These are phyloP conservation scores for Ustilago lituana DNA, from an alignment of 1,284 basidiomycete genomes.

Conservation along the genomic window DNA sequence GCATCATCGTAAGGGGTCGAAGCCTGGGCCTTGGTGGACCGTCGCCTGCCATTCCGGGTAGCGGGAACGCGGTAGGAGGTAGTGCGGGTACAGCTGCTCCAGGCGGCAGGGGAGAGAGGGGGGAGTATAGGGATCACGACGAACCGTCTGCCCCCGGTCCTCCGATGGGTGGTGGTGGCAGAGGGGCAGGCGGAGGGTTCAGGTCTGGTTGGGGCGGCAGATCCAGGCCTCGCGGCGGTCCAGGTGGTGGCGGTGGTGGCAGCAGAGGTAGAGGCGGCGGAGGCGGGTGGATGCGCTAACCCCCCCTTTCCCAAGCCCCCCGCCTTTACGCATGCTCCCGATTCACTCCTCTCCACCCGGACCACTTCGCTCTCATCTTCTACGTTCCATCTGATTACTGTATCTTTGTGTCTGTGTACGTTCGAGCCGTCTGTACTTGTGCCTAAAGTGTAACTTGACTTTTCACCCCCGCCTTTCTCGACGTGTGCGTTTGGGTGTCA, in stretches of 20 bases:
- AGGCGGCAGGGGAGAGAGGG: not conserved
- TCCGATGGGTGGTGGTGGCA: not conserved
- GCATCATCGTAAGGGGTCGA: slow-evolving; percentile 24
- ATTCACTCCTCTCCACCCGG: too few species aligned
- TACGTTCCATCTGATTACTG: too few species aligned
- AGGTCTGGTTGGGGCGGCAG: slow-evolving; percentile 9
- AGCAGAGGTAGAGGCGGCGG: slow-evolving; percentile 15
- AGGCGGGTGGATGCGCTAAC: slow-evolving; percentile 23
- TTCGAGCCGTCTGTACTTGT: too few species aligned
- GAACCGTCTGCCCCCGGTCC: slow-evolving; percentile 2
- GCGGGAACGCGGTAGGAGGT: not conserved
- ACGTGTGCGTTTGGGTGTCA: too few species aligned
- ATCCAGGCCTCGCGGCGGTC: not conserved
- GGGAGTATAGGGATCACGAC: slow-evolving; percentile 21
- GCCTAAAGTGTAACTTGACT: too few species aligned
- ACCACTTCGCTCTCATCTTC: too few species aligned
- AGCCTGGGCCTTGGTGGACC: slow-evolving; percentile 10
- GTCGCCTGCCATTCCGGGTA: not conserved
- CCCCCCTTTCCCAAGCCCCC: too few species aligned
- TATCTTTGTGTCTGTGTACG: too few species aligned
- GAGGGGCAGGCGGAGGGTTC: not conserved
- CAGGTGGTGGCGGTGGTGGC: not conserved
- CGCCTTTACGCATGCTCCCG: too few species aligned
- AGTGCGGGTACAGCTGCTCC: not conserved
- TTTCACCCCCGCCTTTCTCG: too few species aligned